phyloP scores from a whole-genome alignment of 2,329 filamentous ascomycete species.

The Achaetomium macrosporum region DNA sequence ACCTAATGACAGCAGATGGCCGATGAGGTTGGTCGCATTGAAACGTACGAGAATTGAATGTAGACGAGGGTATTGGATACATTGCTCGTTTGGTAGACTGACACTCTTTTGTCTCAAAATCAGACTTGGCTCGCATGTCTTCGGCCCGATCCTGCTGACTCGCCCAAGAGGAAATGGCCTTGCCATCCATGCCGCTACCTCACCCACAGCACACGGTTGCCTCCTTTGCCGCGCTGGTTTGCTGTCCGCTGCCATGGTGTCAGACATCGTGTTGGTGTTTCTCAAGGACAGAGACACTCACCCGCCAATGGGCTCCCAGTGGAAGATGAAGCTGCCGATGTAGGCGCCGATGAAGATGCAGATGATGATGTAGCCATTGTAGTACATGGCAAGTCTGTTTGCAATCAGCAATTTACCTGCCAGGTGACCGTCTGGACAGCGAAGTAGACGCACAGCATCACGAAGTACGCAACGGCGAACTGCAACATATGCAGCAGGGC shows the following conservation, averaged over 20 bases:
- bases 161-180: not conserved
- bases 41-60: not conserved
- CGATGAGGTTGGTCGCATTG: no score
- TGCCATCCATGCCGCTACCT: not conserved
- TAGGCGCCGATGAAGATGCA: conserved; percentile 74
- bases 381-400: conserved; percentile 49
- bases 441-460: conserved; percentile 55
- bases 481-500: conserved; percentile 64
- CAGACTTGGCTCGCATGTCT: no score
- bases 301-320: conserved; percentile 54
- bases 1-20: no score
- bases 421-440: not conserved
- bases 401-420: not conserved
- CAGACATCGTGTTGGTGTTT: not conserved
- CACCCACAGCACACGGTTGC: conserved; percentile 27
- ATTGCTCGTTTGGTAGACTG: no score
- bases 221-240: conserved; percentile 25
- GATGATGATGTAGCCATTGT: conserved; percentile 70
- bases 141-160: no score
- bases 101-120: no score
- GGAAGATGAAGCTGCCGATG: conserved; percentile 66
- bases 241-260: not conserved
- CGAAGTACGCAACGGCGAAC: conserved; percentile 70
- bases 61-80: not conserved
- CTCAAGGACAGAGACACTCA: conserved; percentile 7